These are phyloP conservation scores for Penicillium crystallinum DNA, from an alignment of 495 filamentous ascomycete species.

Conservation along the genomic window DNA sequence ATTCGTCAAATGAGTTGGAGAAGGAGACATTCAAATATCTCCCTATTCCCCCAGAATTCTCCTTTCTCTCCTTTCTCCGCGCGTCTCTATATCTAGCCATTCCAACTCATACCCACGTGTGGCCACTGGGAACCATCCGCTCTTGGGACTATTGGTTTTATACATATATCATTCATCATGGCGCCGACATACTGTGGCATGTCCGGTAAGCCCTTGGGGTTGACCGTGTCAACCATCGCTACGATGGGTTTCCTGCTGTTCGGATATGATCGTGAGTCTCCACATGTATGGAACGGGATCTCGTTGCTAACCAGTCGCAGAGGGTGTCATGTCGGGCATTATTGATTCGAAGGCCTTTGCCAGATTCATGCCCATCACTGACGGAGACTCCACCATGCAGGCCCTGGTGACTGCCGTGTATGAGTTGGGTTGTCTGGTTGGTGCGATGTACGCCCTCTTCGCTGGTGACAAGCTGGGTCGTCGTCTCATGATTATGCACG, in stretches of 20 bases:
- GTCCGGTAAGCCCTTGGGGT: slow-evolving; percentile 56
- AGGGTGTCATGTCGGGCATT: slow-evolving; percentile 77
- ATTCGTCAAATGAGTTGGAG: slow-evolving; percentile 8
- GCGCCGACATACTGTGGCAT: slow-evolving; percentile 55
- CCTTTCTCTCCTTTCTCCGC: slow-evolving; percentile 10
- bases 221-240: slow-evolving; percentile 60
- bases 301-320: slow-evolving; percentile 15
- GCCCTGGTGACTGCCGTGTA: slow-evolving; percentile 80
- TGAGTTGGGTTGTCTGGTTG: slow-evolving; percentile 69
- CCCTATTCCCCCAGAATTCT: slow-evolving; percentile 12
- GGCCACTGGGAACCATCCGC: slow-evolving; percentile 2
- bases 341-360: slow-evolving; percentile 70
- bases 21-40: slow-evolving; percentile 23
- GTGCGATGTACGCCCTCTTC: slow-evolving; percentile 65
- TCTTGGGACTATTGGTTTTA: neutral
- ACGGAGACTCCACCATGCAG: slow-evolving; percentile 64
- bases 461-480: slow-evolving; percentile 67
- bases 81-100: slow-evolving; percentile 8
- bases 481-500: slow-evolving; percentile 53
- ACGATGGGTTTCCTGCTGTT: slow-evolving; percentile 71
- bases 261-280: slow-evolving; percentile 52
- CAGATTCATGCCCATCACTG: slow-evolving; percentile 61
- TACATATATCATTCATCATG: slow-evolving; percentile 16
- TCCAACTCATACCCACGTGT: slow-evolving; percentile 6
- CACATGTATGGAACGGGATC: neutral